Evolutionary conservation across 2,329 filamentous ascomycete genomes (phyloP).

Genomic region (Fusarium avenaceum): DNA sequence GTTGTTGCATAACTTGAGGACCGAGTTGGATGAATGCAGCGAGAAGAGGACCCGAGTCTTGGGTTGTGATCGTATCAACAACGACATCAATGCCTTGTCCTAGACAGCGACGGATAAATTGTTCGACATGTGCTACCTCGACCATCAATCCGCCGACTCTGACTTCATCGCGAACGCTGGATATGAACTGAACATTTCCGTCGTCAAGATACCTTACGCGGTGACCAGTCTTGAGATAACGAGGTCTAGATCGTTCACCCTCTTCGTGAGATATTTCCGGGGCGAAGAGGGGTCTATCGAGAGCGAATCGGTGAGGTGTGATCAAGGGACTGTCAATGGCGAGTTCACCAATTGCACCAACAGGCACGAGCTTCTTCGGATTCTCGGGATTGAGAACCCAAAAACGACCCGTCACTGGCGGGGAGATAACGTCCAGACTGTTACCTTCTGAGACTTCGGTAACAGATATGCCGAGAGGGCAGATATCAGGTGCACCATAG

Average conservation of each 20-base stretch:
- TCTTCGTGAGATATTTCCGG: constrained; percentile 5
- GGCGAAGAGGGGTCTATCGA: constrained; percentile 50
- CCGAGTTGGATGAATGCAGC: constrained; percentile 66
- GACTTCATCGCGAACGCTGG: constrained; percentile 58
- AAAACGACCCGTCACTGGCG: constrained; percentile 63
- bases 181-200: constrained; percentile 64
- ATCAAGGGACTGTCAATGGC: constrained; percentile 66
- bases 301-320: constrained; percentile 54
- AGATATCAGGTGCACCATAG: constrained; percentile 66
- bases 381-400: constrained; percentile 68
- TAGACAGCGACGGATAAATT: constrained; percentile 61
- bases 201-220: constrained; percentile 63
- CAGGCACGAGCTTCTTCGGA: constrained; percentile 63
- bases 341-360: constrained; percentile 70
- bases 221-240: constrained; percentile 66
- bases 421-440: constrained; percentile 60
- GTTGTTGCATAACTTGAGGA: constrained; percentile 54
- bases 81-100: constrained; percentile 63
- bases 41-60: constrained; percentile 58
- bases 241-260: constrained; percentile 42
- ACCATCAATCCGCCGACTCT: constrained; percentile 57
- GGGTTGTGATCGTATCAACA: constrained; percentile 63
- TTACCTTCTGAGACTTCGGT: constrained; percentile 57
- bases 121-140: constrained; percentile 61
- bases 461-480: constrained; percentile 65